Evolutionary conservation across 371 early-diverging fungal genomes (phyloP), one percentile per base, ranked within the genome.

Genomic region (Caulochytrium protostelioides): DNA sequence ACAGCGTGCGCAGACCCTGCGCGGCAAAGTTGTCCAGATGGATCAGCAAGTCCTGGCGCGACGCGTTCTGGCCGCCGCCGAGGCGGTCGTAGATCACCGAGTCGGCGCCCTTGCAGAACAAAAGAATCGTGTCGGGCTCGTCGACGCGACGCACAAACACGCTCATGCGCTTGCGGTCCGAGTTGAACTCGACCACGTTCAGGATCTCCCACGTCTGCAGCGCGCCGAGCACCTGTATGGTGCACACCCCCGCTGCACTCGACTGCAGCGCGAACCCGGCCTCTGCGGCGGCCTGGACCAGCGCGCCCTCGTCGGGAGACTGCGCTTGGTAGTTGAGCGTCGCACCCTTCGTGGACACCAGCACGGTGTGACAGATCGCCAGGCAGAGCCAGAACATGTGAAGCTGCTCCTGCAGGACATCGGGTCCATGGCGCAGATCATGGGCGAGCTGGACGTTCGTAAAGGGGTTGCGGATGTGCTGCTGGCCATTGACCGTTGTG

Each of bases 81-180:
- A 91, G 54, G 12, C 90, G 66, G 33, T 78, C 76, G 46, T 69
- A 79, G 14, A 89, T 77, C 2, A 85, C 76, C 15, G 74, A 74
- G 49, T 98, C 98, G 9, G 97, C 94, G 12, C 99, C 99, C 54
- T 99, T 99, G 44, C 76, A 76, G 21, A 84, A 59, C 21, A 95
- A 53, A 5, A 81, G 57, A 22, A 90, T 79, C 1, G 72, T 70
- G 28, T 72, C 62, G 23, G 50, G 49, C 36, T 83, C 83, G 35
- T 70, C 64, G 5, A 55, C 57, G 18, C 63, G 52, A 27, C 57
- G 47, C 4, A 65, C 28, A 9, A 78, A 57, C 12, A 72, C 57
- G 6, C 72, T 70, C 79, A 75, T 75, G 17, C 78, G 67, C 40
- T 75, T 75, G 7, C 79, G 51, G n/a, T 62, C 54, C 17, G 65